Evolutionary conservation across 2,329 filamentous ascomycete species (phyloP).

Genomic region (Domatiomyces catenatus): DNA sequence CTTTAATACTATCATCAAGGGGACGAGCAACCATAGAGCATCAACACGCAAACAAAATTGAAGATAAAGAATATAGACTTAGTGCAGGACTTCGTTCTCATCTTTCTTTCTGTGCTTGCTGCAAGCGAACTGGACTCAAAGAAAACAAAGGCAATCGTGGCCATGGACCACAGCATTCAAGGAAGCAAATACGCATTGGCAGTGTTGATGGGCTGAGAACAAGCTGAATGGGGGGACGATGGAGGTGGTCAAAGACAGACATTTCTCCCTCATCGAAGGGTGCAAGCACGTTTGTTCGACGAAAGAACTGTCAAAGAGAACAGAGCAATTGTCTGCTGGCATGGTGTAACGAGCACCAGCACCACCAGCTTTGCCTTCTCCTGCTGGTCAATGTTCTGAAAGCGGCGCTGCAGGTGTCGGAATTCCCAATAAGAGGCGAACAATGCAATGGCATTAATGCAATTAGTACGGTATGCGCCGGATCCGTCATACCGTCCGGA

Average conservation of each 20-base stretch:
- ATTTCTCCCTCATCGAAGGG: background rate
- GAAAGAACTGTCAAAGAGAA: background rate
- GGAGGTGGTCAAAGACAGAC: background rate
- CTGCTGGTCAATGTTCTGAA: background rate
- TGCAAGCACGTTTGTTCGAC: background rate
- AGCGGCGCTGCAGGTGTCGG: background rate
- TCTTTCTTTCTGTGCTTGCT: background rate
- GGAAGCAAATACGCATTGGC: background rate
- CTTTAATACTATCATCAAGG: background rate
- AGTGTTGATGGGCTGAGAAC: background rate
- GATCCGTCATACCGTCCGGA: background rate
- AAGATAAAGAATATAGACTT: background rate
- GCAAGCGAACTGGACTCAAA: background rate
- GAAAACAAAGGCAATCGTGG: background rate
- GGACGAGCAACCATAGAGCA: background rate
- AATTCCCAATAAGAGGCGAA: background rate
- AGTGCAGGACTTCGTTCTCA: background rate
- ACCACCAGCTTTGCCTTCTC: background rate
- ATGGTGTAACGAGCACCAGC: background rate
- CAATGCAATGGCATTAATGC: background rate
- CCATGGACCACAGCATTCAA: background rate
- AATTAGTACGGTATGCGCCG: background rate
- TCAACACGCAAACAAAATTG: background rate
- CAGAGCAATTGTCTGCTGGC: background rate
- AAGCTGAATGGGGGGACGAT: background rate